Evolutionary conservation across 805 yeast genomes (phyloP).

Genomic region (Cyberlindnera nakhonratchasimensis): DNA sequence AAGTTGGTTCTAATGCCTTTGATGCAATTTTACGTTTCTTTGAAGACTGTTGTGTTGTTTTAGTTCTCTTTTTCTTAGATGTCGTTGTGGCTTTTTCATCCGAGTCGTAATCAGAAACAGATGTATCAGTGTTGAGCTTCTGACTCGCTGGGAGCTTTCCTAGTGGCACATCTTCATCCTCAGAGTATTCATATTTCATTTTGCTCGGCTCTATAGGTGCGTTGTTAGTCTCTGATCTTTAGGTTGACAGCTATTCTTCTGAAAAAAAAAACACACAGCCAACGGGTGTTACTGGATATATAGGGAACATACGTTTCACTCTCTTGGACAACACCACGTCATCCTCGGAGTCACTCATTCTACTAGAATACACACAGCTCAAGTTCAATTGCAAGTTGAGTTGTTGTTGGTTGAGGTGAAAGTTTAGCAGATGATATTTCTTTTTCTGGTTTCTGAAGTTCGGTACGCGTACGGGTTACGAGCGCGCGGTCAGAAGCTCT

Average conservation of each 20-base stretch:
- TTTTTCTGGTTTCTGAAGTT: too few species aligned
- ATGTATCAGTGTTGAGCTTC: conserved; percentile 13
- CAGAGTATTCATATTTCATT: conserved; percentile 11
- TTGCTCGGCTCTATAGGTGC: background rate
- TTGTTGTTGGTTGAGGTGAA: background rate
- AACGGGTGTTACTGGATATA: background rate
- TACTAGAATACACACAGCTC: too few species aligned
- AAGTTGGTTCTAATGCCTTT: background rate
- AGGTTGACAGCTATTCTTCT: background rate
- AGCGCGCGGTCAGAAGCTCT: too few species aligned
- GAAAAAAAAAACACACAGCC: background rate
- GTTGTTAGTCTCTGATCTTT: conserved; percentile 2
- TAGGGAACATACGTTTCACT: conserved; percentile 19
- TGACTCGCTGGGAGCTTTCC: conserved; percentile 14
- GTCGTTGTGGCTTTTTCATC: conserved; percentile 21
- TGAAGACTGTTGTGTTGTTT: background rate
- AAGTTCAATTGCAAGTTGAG: too few species aligned
- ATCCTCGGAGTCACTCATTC: conserved; percentile 32
- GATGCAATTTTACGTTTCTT: conserved; percentile 11
- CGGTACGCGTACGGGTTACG: too few species aligned
- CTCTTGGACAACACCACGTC: conserved; percentile 29
- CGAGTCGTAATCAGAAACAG: conserved; percentile 26
- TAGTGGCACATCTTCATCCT: conserved; percentile 26
- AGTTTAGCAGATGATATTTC: too few species aligned
- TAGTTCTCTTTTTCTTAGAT: conserved; percentile 1